phyloP scores from a whole-genome alignment of 129 eudicot species.

The Ambrosia artemisiifolia region DNA sequence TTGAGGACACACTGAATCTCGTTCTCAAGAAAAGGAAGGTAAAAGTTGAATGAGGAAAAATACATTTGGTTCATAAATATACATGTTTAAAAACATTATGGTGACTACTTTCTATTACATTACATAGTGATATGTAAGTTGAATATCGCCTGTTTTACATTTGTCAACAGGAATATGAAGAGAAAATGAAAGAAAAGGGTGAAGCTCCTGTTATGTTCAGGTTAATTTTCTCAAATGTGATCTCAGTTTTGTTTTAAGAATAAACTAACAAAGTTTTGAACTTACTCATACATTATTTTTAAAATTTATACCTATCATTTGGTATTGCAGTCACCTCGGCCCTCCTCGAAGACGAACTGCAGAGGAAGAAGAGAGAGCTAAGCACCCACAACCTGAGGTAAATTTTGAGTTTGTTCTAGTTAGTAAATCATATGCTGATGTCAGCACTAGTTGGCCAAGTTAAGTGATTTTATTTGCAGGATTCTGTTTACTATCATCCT shows the following conservation, averaged over 20 bases:
- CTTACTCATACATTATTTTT: not conserved
- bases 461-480: conserved; percentile 45
- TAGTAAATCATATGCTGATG: not conserved
- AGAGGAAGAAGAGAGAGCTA: conserved; percentile 87
- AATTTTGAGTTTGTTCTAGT: conserved; percentile 14
- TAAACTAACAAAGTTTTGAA: not conserved
- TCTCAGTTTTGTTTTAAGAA: conserved; percentile 6
- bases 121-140: conserved; percentile 4
- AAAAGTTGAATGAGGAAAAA: conserved; percentile 11
- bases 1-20: conserved; percentile 86
- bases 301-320: not conserved
- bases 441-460: conserved; percentile 1
- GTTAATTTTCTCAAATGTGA: conserved; percentile 30
- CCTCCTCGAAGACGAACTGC: conserved; percentile 71
- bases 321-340: conserved; percentile 84
- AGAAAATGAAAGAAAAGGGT: conserved; percentile 91
- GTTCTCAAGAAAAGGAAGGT: conserved; percentile 95
- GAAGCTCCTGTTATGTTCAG: conserved; percentile 98
- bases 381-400: conserved; percentile 89
- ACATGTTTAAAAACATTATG: not conserved
- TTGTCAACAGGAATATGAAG: conserved; percentile 79
- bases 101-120: not conserved
- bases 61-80: not conserved
- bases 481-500: conserved; percentile 94
- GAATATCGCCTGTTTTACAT: conserved; percentile 1